Base-by-base conservation (phyloP, 495 filamentous ascomycete genomes). In the Amniculicola lignicola region DNA sequence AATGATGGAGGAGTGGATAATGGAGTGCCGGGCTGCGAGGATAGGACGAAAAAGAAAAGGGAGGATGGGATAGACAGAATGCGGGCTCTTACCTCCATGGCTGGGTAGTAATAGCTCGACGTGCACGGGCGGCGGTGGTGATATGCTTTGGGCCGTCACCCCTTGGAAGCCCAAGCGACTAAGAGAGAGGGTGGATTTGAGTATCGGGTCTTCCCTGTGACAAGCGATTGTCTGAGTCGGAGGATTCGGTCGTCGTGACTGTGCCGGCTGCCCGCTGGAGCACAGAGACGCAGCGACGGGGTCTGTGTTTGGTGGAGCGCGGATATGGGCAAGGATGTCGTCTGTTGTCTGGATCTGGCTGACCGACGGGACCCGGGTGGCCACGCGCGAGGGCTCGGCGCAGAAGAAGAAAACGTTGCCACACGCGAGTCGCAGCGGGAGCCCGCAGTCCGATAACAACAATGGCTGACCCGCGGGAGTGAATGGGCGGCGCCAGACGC, bases 141-240 rank as follows among this genome's bases (percentile, higher is more conserved):
- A 60, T 60, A 50, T 54, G 57, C 49, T 60, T 60, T 60, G 57
- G 57, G 57, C 57, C 57, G 57, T 38, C 9, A 31, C 49, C 56
- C 47, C 56, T 47, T n/a, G n/a, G n/a, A 37, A 37, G 51, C 57
- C 57, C 56, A 23, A 46, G 39, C 47, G 47, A n/a, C 38, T 41
- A 59, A 59, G 10, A 23, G 37, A 15, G 25, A 42, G 28, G 48
- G 19, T 16, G 29, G 28, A 10, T 4, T 14, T 33, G 15, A 25
- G 46, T 7, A 37, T 51, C 44, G 27, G 46, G 45, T 18, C 25
- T 36, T 19, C 7, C 24, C 14, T 15, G 38, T 52, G 55, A 51
- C 54, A 29, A 48, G 14, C 29, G 45, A 51, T 51, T 50, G n/a
- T 38, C 22, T 41, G 48, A 7, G 48, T 29, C 25, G 29, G 23